Conservation (phyloP, 1,284 basidiomycete species). For the Pisolithus thermaeus region DNA sequence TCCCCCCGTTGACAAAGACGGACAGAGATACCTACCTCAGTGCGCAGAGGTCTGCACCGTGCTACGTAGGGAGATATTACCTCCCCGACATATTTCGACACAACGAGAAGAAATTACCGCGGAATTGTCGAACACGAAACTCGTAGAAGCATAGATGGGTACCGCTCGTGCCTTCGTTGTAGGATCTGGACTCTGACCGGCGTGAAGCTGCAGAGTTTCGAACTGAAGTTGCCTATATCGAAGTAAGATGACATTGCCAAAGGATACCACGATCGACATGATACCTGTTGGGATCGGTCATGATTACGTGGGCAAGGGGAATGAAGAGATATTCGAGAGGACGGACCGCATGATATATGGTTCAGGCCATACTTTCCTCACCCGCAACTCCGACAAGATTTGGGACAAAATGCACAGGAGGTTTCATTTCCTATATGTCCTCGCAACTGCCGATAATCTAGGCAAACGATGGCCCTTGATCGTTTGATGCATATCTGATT, state of each 20-base stretch:
- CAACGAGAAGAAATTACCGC: conserved; percentile 34
- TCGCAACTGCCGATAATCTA: no score
- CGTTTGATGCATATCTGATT: no score
- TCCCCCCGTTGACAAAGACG: neutral
- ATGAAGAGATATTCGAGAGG: neutral
- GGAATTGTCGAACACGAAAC: conserved; percentile 77
- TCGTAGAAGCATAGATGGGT: conserved; percentile 76
- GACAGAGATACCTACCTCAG: conserved; percentile 40
- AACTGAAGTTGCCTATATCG: conserved; percentile 19
- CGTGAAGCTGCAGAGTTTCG: conserved; percentile 81
- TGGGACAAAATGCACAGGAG: neutral
- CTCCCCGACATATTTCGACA: neutral
- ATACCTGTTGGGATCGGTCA: neutral
- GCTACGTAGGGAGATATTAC: conserved; percentile 35
- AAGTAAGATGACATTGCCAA: neutral
- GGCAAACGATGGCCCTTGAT: no score
- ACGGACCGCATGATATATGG: no score
- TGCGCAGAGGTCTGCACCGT: conserved; percentile 81
- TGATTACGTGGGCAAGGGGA: neutral
- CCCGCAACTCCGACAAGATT: no score
- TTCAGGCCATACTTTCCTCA: no score
- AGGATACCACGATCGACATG: neutral
- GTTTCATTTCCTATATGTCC: no score
- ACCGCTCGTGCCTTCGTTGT: conserved; percentile 75
- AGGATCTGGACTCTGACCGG: conserved; percentile 69